Evolutionary conservation across 345 rosid species (phyloP).

Genomic region (Xanthoceras sorbifolium): DNA sequence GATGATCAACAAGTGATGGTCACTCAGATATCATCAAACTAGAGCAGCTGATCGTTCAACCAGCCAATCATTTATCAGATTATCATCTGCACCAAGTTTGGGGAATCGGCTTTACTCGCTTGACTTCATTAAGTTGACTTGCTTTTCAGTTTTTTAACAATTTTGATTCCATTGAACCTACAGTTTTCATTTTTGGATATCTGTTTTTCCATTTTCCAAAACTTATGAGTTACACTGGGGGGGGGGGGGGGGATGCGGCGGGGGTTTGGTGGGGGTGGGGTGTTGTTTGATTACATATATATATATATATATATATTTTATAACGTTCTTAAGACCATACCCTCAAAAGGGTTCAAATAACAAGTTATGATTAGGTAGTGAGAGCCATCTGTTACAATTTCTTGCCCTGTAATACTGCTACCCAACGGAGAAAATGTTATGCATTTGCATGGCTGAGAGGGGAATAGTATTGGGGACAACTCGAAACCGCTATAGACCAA

Average conservation of each 20-base stretch:
- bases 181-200: constrained; percentile 14
- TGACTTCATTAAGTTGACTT: not conserved
- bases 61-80: constrained; percentile 9
- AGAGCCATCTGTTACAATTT: not conserved
- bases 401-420: not conserved
- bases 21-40: constrained; percentile 17
- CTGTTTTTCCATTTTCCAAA: not conserved
- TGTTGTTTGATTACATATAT: not conserved
- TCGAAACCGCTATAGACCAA: constrained; percentile 4
- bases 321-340: not conserved
- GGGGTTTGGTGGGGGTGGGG: too few species aligned
- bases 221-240: constrained; percentile 1
- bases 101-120: not conserved
- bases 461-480: constrained; percentile 8
- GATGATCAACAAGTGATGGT: constrained; percentile 50
- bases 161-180: constrained; percentile 41
- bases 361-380: constrained; percentile 13
- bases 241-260: too few species aligned
- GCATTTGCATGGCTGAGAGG: constrained; percentile 7
- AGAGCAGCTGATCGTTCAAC: constrained; percentile 14
- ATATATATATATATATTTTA: too few species aligned
- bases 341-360: constrained; percentile 12
- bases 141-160: constrained; percentile 32
- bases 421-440: constrained; percentile 7
- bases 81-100: not conserved